phyloP scores from a whole-genome alignment of 495 filamentous ascomycete genomes.

The Aspergillus panamensis region DNA sequence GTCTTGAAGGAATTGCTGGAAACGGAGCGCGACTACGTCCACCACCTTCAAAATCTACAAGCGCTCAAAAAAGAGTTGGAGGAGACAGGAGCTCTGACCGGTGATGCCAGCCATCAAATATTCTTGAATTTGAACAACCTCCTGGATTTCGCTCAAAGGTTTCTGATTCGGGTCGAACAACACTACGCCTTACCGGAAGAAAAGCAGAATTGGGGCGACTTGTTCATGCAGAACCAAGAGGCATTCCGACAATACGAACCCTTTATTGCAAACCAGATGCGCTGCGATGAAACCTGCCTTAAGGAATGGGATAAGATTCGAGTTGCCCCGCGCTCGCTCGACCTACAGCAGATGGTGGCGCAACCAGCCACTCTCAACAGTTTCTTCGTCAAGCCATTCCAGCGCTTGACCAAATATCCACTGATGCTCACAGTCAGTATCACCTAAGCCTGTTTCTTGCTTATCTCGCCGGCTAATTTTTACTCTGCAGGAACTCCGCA shows the following conservation, averaged over 20 bases:
- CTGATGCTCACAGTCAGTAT: constrained; percentile 73
- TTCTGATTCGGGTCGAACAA: constrained; percentile 92
- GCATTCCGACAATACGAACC: constrained; percentile 89
- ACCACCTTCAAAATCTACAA: constrained; percentile 91
- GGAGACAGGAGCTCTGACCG: constrained; percentile 79
- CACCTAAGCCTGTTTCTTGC: not conserved
- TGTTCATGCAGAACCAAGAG: constrained; percentile 76
- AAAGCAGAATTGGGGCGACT: constrained; percentile 84
- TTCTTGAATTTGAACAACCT: constrained; percentile 94
- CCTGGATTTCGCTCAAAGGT: constrained; percentile 90
- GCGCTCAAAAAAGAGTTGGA: constrained; percentile 88
- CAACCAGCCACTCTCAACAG: constrained; percentile 64
- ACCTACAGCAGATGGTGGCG: constrained; percentile 62
- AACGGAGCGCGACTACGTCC: constrained; percentile 97
- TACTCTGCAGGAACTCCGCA: constrained; percentile 67
- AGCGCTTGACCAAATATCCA: constrained; percentile 91
- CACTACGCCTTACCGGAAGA: constrained; percentile 77
- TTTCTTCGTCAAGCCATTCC: constrained; percentile 94
- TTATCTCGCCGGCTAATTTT: constrained; percentile 7
- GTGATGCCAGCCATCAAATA: constrained; percentile 89
- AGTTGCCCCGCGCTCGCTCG: constrained; percentile 49
- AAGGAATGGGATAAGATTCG: constrained; percentile 55
- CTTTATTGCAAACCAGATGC: constrained; percentile 87
- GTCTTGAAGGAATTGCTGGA: constrained; percentile 87
- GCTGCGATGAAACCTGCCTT: constrained; percentile 47